Percentiles rank a stretch among this genome's conserved stretches.
Evolutionary conservation across 768 basidiomycete species (phyloP).

Genomic region (Lactarius akahatsu): DNA sequence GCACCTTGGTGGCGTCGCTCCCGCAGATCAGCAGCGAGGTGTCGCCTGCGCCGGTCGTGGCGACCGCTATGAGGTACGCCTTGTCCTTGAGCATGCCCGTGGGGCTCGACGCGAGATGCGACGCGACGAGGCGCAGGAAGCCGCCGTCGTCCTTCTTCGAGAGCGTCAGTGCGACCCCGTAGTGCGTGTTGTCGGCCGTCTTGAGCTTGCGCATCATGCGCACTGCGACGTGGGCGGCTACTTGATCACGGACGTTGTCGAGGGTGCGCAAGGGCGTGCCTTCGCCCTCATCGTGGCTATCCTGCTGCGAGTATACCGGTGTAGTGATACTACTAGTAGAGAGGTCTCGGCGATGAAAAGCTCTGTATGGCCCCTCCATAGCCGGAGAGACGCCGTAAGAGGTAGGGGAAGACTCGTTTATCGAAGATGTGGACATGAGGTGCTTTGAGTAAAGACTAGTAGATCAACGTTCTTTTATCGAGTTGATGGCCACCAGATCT

Average conservation of each 20-base stretch:
- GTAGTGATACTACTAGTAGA: slow-evolving; percentile 22
- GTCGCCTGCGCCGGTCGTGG: slow-evolving; percentile 43
- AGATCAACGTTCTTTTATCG: background rate
- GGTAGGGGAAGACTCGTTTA: slow-evolving; percentile 23
- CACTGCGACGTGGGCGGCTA: slow-evolving; percentile 56
- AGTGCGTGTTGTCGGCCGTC: slow-evolving; percentile 50
- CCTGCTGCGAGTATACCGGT: slow-evolving; percentile 25
- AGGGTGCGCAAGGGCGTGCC: slow-evolving; percentile 44
- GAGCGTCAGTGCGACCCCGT: slow-evolving; percentile 61
- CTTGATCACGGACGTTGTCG: slow-evolving; percentile 60
- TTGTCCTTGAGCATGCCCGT: slow-evolving; percentile 39
- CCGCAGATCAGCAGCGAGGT: slow-evolving; percentile 55
- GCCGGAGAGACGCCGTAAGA: slow-evolving; percentile 24
- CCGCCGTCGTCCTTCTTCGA: slow-evolving; percentile 54
- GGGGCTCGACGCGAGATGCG: slow-evolving; percentile 48
- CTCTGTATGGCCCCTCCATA: slow-evolving; percentile 1
- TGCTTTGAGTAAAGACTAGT: background rate
- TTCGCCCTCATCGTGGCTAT: slow-evolving; percentile 4
- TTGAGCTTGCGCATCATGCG: slow-evolving; percentile 52
- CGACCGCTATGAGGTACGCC: slow-evolving; percentile 53
- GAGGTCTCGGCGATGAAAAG: slow-evolving; percentile 21
- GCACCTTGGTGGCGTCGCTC: slow-evolving; percentile 55
- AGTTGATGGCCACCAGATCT: background rate
- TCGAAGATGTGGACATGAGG: slow-evolving; percentile 17
- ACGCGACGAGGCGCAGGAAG: slow-evolving; percentile 58